phyloP scores from a whole-genome alignment of 176 grass and related monocot genomes.

The Carex myosuroides region DNA sequence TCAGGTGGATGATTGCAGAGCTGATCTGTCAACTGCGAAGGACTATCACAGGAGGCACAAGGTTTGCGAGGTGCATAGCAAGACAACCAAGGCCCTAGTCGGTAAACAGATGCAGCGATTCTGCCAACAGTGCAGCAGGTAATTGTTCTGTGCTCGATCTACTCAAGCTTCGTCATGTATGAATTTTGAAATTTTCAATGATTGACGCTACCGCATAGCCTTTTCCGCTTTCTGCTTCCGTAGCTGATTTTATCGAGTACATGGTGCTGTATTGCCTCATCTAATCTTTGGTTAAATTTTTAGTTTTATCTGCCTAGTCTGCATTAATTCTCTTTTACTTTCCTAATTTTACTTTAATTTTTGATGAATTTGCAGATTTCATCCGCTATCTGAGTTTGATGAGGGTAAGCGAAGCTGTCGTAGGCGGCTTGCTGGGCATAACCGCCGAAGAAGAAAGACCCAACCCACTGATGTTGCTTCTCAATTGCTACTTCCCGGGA shows the following conservation, averaged over 20 bases:
- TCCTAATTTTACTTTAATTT: conserved; percentile 28
- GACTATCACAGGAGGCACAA: conserved; percentile 94
- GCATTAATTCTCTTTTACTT: background rate
- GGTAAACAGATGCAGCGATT: conserved; percentile 88
- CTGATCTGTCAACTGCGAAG: conserved; percentile 83
- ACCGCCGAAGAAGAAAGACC: conserved; percentile 86
- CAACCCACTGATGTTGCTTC: conserved; percentile 80
- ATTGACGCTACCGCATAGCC: background rate
- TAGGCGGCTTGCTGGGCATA: conserved; percentile 84
- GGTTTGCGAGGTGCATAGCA: conserved; percentile 88
- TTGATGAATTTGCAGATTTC: conserved; percentile 62
- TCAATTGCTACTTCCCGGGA: conserved; percentile 61
- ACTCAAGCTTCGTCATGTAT: background rate
- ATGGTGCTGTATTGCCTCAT: background rate
- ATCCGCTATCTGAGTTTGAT: conserved; percentile 85
- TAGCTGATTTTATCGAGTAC: background rate
- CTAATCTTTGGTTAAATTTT: background rate
- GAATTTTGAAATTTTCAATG: background rate
- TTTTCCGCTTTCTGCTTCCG: background rate
- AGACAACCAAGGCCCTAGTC: conserved; percentile 79
- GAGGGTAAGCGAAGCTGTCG: conserved; percentile 98
- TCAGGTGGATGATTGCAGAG: conserved; percentile 88
- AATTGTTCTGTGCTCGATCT: conserved; percentile 17
- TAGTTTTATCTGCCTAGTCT: background rate
- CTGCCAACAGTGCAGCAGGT: conserved; percentile 99